Evolutionary conservation across 495 filamentous ascomycete genomes (phyloP).

Genomic region (Aspergillus ellipticus): DNA sequence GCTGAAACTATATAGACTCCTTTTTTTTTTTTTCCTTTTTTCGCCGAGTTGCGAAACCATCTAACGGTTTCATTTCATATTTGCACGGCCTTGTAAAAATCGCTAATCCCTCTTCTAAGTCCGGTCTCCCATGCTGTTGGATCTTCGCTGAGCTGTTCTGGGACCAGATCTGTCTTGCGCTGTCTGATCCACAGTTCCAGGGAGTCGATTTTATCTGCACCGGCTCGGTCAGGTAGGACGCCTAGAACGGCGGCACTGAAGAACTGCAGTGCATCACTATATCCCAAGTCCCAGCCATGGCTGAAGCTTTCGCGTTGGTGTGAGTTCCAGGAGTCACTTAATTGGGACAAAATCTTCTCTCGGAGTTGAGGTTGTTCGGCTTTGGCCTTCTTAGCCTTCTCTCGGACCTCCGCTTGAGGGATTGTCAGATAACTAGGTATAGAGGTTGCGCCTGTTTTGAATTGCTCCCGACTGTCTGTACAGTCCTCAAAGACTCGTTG

Average conservation of each 20-base stretch:
- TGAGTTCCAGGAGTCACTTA: constrained; percentile 44
- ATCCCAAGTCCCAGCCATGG: constrained; percentile 52
- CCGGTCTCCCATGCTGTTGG: constrained; percentile 53
- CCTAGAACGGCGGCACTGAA: constrained; percentile 30
- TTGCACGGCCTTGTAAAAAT: constrained; percentile 34
- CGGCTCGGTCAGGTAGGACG: constrained; percentile 5
- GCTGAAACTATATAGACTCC: too few species aligned
- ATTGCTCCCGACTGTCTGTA: constrained; percentile 53
- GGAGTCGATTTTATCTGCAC: constrained; percentile 47
- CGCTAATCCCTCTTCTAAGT: constrained; percentile 39
- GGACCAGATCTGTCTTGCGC: constrained; percentile 46
- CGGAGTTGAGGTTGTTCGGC: constrained; percentile 25
- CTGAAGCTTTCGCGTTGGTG: constrained; percentile 50
- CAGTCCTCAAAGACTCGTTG: constrained; percentile 41
- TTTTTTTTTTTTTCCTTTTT: too few species aligned
- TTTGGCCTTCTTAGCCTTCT: constrained; percentile 9
- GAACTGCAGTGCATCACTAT: constrained; percentile 46
- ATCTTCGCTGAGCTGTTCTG: constrained; percentile 30
- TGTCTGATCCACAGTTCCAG: constrained; percentile 53
- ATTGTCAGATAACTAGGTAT: constrained; percentile 33
- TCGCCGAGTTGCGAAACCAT: background rate
- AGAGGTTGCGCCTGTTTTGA: constrained; percentile 46
- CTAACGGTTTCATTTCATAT: constrained; percentile 10
- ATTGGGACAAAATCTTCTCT: constrained; percentile 24
- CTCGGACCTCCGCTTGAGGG: constrained; percentile 23